phyloP scores from a whole-genome alignment of 495 filamentous ascomycete species.

The Schizothecium vesticola region DNA sequence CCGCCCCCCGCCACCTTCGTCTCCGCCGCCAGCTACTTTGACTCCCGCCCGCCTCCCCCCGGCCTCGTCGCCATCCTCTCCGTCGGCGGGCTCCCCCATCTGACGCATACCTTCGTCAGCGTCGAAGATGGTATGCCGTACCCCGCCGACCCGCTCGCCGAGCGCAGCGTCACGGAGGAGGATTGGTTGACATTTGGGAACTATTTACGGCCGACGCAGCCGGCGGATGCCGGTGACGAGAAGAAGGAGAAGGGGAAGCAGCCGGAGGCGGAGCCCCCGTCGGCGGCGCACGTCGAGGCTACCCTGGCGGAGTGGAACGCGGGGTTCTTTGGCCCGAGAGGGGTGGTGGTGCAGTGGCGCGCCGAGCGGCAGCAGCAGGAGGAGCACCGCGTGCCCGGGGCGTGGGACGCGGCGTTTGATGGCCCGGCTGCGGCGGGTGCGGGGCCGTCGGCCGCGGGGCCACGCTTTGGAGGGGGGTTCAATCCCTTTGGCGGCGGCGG shows the following conservation, averaged over 20 bases:
- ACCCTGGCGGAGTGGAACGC: constrained; percentile 48
- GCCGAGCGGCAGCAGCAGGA: neutral
- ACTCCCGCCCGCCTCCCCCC: constrained; percentile 27
- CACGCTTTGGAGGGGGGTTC: no score
- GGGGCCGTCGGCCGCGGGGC: neutral
- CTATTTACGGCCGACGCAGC: constrained; percentile 33
- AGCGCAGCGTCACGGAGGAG: constrained; percentile 34
- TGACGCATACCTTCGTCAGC: constrained; percentile 19
- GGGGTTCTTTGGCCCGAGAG: constrained; percentile 43
- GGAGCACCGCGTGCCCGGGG: constrained; percentile 17
- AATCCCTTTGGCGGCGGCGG: neutral
- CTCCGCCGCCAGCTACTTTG: constrained; percentile 37
- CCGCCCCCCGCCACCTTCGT: constrained; percentile 22
- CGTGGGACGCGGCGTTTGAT: constrained; percentile 23
- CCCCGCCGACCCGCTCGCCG: constrained; percentile 17
- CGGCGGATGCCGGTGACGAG: constrained; percentile 14
- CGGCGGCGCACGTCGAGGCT: constrained; percentile 23
- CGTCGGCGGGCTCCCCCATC: constrained; percentile 16
- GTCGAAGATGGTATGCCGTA: constrained; percentile 32
- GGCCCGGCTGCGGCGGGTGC: neutral
- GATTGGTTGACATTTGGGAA: constrained; percentile 51
- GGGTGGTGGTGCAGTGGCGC: neutral
- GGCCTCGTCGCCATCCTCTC: neutral
- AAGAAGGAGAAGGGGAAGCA: constrained; percentile 18
- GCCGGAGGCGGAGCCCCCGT: constrained; percentile 33